Conservation (phyloP, 1,284 basidiomycete genomes). For the Naganishia cerealis region DNA sequence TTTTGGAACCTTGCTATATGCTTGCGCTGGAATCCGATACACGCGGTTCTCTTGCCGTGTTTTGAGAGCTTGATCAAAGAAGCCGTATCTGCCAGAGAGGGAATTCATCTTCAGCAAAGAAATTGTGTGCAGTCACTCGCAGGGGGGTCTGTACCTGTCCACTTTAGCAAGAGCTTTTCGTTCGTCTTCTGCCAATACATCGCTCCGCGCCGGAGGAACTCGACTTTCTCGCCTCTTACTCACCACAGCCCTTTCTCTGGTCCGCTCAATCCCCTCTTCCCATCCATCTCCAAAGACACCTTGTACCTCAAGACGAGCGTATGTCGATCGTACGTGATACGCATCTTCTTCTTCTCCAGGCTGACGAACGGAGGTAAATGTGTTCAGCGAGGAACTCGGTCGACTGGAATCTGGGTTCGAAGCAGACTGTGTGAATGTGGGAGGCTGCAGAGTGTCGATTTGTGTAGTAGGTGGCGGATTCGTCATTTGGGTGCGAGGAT, state of each 20-base stretch:
- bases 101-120: conserved; percentile 22
- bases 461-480: not conserved
- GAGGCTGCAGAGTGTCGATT: not conserved
- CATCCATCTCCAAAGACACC: conserved; percentile 90
- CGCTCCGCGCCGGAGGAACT: conserved; percentile 55
- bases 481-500: not conserved
- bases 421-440: not conserved
- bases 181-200: conserved; percentile 58
- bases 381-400: not conserved
- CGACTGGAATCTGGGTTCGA: not conserved
- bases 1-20: conserved; percentile 65
- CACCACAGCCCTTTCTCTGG: conserved; percentile 68
- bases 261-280: conserved; percentile 85
- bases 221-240: conserved; percentile 56
- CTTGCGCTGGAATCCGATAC: conserved; percentile 64
- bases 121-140: conserved; percentile 1
- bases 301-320: conserved; percentile 75
- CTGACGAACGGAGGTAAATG: conserved; percentile 43
- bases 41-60: conserved; percentile 67
- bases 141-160: conserved; percentile 65
- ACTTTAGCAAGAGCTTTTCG: conserved; percentile 67
- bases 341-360: conserved; percentile 73
- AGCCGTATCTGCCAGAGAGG: conserved; percentile 69
- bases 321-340: conserved; percentile 82
- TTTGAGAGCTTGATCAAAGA: conserved; percentile 67